Conservation (phyloP, 805 yeast species). For the Nakazawaea pomicola region DNA sequence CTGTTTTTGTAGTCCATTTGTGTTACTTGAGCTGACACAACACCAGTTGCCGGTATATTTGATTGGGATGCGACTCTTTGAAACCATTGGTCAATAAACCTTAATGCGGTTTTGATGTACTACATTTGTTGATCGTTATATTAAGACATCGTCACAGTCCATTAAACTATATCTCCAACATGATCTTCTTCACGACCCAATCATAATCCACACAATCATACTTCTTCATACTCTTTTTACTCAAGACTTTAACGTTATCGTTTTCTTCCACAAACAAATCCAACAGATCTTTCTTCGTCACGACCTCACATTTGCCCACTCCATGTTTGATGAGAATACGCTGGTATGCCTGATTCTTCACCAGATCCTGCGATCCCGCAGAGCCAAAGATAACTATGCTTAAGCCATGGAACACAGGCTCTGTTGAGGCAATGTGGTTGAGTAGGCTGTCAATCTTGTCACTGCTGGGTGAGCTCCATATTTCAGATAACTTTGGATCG, state of each 20-base stretch:
- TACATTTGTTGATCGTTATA: no score
- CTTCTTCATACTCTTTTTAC: slow-evolving; percentile 7
- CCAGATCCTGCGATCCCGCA: neutral
- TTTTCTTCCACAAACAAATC: neutral
- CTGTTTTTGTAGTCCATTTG: no score
- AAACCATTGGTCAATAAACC: no score
- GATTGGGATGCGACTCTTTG: no score
- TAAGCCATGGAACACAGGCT: neutral
- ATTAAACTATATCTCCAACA: slow-evolving; percentile 6
- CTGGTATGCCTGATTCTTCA: slow-evolving; percentile 6
- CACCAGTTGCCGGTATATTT: no score
- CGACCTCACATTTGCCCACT: neutral
- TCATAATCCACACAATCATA: slow-evolving; percentile 8
- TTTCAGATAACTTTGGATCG: slow-evolving; percentile 8
- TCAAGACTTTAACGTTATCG: neutral
- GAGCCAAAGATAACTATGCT: neutral
- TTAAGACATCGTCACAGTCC: no score
- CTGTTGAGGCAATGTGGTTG: no score
- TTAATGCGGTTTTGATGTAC: no score
- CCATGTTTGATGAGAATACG: slow-evolving; percentile 12
- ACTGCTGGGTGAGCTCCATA: slow-evolving; percentile 2
- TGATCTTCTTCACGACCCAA: slow-evolving; percentile 11
- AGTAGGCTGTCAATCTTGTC: neutral
- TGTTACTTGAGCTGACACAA: no score
- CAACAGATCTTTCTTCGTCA: neutral